These are phyloP conservation scores for Auriculariales sp. DNA, from an alignment of 768 basidiomycete species.

Conservation along the genomic window DNA sequence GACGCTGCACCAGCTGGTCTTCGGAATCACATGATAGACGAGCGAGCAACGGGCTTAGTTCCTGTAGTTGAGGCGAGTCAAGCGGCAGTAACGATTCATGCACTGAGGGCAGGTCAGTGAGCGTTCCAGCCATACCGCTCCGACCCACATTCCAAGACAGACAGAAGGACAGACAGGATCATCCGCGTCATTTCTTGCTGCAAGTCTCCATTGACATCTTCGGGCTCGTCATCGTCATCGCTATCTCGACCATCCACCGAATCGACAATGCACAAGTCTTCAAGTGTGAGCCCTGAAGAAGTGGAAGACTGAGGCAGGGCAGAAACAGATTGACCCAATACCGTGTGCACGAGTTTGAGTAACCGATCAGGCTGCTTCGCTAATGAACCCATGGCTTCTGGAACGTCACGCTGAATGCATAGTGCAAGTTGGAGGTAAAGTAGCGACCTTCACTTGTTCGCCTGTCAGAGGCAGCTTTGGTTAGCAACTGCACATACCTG, in stretches of 20 bases:
- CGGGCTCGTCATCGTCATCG: conserved; percentile 26
- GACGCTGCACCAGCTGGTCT: conserved; percentile 30
- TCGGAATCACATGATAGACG: conserved; percentile 28
- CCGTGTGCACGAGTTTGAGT: conserved; percentile 70
- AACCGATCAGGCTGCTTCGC: conserved; percentile 49
- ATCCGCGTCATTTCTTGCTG: conserved; percentile 17
- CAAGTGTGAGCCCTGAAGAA: conserved; percentile 6
- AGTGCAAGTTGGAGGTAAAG: conserved; percentile 69
- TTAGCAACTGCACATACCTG: conserved; percentile 21
- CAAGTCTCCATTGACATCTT: conserved; percentile 34
- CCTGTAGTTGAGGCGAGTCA: conserved; percentile 49
- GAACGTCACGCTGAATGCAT: conserved; percentile 61
- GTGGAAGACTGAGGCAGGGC: neutral
- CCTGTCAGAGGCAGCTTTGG: neutral
- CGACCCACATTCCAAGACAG: conserved; percentile 67
- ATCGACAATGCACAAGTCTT: conserved; percentile 21
- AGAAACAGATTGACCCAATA: conserved; percentile 27
- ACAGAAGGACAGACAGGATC: conserved; percentile 45
- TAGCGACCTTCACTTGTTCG: conserved; percentile 33
- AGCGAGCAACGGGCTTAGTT: conserved; percentile 56
- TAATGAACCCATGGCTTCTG: conserved; percentile 19
- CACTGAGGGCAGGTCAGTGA: conserved; percentile 17
- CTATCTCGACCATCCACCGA: conserved; percentile 17
- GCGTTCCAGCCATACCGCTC: neutral
- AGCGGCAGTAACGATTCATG: conserved; percentile 29